Evolutionary conservation across 23 red algal species (phyloP), one percentile per base, ranked within the genome.

Genomic region (Gracilariopsis chorda): DNA sequence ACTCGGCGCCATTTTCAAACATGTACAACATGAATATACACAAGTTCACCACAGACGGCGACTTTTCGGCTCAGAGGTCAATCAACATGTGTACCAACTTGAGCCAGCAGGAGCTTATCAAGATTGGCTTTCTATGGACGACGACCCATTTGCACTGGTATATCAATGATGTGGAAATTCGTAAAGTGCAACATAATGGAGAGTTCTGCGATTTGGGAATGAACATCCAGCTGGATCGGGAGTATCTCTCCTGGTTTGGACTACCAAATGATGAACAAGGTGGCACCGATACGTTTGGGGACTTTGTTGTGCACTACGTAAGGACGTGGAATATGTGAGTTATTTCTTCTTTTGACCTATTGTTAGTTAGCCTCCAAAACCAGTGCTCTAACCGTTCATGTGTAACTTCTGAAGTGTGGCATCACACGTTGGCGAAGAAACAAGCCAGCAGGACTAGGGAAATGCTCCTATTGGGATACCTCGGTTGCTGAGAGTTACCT

Each of bases 281-380:
- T n/a, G 20, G 4, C 52, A 58, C n/a, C 27, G 35, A 44, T 77
- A 34, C 4, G 7, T 77, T 45, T 12, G 70, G 13, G 4, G 35
- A 77, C 13, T 77, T 77, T 3, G 40, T 19, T 27, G 70, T 77
- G 40, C 28, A 44, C 25, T 77, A 77, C 47, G 40, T 77, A 19
- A 34, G 70, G 17, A 77, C 70, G 11, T 77, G 70, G 70, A 13
- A 77, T 17, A 19, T 77, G 70, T 77, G 47, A 77, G 70, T 77
- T 24, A 3, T 58, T 19, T 5, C 52, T 3, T 24, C 12, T 58
- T 58, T n/a, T n/a, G n/a, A n/a, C n/a, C n/a, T n/a, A n/a, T n/a
- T n/a, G n/a, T n/a, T n/a, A n/a, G n/a, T n/a, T n/a, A n/a, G n/a
- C n/a, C n/a, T n/a, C n/a, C n/a, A n/a, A n/a, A n/a, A n/a, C n/a